Conservation (phyloP, 129 eudicot species). For the Centella asiatica region DNA sequence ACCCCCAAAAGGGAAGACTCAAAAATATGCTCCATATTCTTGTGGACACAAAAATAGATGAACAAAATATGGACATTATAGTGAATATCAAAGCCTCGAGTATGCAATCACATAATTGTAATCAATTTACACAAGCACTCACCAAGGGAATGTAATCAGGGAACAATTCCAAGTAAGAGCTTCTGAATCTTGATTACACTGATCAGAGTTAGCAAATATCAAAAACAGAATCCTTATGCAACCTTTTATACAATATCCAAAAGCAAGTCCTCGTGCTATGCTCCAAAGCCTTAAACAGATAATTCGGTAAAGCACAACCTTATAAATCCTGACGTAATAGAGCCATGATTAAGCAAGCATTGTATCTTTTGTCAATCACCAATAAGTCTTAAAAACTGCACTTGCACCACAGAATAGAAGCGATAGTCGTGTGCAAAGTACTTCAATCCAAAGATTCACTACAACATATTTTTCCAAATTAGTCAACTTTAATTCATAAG, state of each 20-base stretch:
- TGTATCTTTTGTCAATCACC: constrained; percentile 47
- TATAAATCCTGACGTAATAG: constrained; percentile 24
- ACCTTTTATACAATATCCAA: constrained; percentile 28
- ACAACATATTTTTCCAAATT: neutral
- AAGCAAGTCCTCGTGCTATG: constrained; percentile 34
- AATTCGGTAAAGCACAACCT: constrained; percentile 26
- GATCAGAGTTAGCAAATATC: constrained; percentile 22
- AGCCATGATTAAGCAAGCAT: constrained; percentile 22
- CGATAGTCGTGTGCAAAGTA: constrained; percentile 28
- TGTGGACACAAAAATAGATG: no score
- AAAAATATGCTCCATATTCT: no score
- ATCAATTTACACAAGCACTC: constrained; percentile 22
- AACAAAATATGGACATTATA: no score
- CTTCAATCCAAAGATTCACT: constrained; percentile 10
- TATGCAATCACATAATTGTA: neutral
- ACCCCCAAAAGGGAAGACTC: no score
- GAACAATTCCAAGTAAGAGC: constrained; percentile 21
- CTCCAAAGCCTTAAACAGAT: constrained; percentile 24
- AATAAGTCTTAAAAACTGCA: constrained; percentile 53
- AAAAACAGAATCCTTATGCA: constrained; percentile 24
- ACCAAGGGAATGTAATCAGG: constrained; percentile 39
- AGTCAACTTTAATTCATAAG: constrained; percentile 1
- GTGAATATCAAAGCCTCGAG: neutral
- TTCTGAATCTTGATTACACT: constrained; percentile 30
- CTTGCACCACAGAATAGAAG: constrained; percentile 39